Base-by-base conservation (phyloP, 2,329 filamentous ascomycete genomes). In the Sporothrix schenckii region DNA sequence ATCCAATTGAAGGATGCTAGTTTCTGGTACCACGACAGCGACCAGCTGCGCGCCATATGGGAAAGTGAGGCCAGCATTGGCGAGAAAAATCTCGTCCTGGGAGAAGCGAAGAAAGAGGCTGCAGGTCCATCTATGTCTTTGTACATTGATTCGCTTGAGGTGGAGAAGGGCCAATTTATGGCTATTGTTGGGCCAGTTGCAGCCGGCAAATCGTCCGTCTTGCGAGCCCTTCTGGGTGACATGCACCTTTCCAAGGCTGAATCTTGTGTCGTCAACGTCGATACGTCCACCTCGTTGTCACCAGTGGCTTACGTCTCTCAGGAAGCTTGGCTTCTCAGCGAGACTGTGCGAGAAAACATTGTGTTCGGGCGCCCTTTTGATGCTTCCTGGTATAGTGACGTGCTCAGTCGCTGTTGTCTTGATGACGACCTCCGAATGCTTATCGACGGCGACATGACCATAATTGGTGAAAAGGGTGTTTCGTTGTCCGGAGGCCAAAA, bases 381-480 rank as follows among this genome's bases (percentile, higher is more conserved):
- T 74, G 86, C 92, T 75, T 85, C 88, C 75, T 88, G 93, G 69
- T 97, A 97, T 79, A 88, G 89, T 73, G 86, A 92, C 68, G 94
- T 97, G 49, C 88, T 97, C 72, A 85, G 91, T 61, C 92, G 93
- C 34, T 97, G 94, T 80, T 93, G 92, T 2, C 83, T 97, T 60
- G 90, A 95, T 77, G 89, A 92, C 63, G 94, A 97, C 77, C 84
- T 97, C 19, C 87, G 94, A 72, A 95, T 97, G 4, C 81, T 93
- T 0, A 88, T 90, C 0, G 84, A 88, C 11, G 89, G 89, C 1
- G 92, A 91, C 77, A 83, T 87, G 72, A 92, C 90, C 0, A 80
- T 86, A 67, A 84, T 92, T 49, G 91, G 91, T 30, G 88, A 88
- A 68, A 86, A 87, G 69, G 91, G 91, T 14, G 86, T 89, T 0